These are phyloP conservation scores for Kalmusia sp. DNA, from an alignment of 2,329 filamentous ascomycete genomes.

Conservation along the genomic window DNA sequence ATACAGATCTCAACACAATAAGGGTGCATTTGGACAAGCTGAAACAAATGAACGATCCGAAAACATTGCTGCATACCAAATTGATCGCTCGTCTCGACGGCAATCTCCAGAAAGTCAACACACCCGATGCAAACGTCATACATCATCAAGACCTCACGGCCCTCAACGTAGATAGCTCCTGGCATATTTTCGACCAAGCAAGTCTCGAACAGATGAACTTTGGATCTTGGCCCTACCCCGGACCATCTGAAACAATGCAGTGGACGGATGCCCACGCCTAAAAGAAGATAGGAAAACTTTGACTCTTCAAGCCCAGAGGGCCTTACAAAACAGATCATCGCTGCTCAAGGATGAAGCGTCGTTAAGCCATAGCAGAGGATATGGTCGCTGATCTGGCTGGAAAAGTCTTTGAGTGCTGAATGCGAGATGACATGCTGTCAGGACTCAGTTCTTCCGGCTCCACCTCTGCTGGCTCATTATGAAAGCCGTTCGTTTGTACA, in stretches of 20 bases:
- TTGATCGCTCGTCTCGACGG: background rate
- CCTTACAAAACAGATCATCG: too few relatives aligned
- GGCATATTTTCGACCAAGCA: conserved; percentile 4
- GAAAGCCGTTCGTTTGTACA: background rate
- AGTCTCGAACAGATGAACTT: conserved; percentile 8
- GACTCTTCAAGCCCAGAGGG: too few relatives aligned
- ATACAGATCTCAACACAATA: conserved; percentile 1
- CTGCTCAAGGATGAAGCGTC: background rate
- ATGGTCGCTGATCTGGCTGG: conserved; percentile 1
- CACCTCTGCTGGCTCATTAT: background rate
- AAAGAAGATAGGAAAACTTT: too few relatives aligned
- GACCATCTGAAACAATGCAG: background rate
- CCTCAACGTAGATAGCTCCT: background rate
- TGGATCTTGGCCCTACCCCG: conserved; percentile 4
- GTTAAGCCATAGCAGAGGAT: background rate
- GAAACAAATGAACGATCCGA: conserved; percentile 6
- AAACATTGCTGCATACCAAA: conserved; percentile 1
- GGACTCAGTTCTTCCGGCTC: conserved; percentile 4
- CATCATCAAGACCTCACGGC: background rate
- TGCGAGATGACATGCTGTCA: conserved; percentile 8
- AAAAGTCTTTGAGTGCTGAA: background rate
- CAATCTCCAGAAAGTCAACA: conserved; percentile 1
- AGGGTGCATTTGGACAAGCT: conserved; percentile 3
- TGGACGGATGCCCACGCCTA: background rate
- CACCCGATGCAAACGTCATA: background rate